Evolutionary conservation across 2,329 filamentous ascomycete genomes (phyloP), one percentile per base, ranked within the genome.

Genomic region (Fusarium drepaniforme): DNA sequence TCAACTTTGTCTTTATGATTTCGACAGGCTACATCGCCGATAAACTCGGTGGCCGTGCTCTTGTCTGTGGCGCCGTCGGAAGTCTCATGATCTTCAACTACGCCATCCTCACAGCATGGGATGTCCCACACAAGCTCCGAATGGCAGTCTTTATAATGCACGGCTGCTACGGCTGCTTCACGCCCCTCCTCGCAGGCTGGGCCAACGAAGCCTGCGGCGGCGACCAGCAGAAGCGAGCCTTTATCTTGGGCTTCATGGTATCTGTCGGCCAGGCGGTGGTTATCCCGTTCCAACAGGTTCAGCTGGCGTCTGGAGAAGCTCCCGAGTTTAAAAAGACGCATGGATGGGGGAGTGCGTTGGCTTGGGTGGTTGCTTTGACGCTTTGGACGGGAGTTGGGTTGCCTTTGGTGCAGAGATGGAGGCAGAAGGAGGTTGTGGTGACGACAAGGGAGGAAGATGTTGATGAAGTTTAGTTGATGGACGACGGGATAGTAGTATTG

Each of bases 1-100:
- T 86, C 74, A 85, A 85, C 72, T 83, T 86, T 64, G 72, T 85
- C 53, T 80, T 84, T 68, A 85, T 86, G 83, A 59, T 83, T 15
- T 76, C 81, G 3, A 82, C 82, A 3, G 83, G 83, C 3, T 82
- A 75, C 35, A 63, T 82, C 8, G 79, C 83, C 25, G 83, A 84
- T 72, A 80, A 83, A 70, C 77, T 85, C 18, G 78, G 83, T 12
- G 74, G 80, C 5, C 82, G 84, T 13, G 78, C 80, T 0, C 81
- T 83, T 4, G 82, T 83, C 7, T 84, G 82, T 62, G 70, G 83
- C n/a, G 80, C 72, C 79, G 74, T 76, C 25, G 74, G 84, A 3
- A 72, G 73, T 6, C 73, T 85, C 4, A 71, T 85, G 49, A 82
- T 77, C 0, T 82, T 84, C 62, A 78, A 77, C 68, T 85, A 84